Base-by-base conservation (phyloP, 2,329 filamentous ascomycete genomes). In the Penicillium sp. region DNA sequence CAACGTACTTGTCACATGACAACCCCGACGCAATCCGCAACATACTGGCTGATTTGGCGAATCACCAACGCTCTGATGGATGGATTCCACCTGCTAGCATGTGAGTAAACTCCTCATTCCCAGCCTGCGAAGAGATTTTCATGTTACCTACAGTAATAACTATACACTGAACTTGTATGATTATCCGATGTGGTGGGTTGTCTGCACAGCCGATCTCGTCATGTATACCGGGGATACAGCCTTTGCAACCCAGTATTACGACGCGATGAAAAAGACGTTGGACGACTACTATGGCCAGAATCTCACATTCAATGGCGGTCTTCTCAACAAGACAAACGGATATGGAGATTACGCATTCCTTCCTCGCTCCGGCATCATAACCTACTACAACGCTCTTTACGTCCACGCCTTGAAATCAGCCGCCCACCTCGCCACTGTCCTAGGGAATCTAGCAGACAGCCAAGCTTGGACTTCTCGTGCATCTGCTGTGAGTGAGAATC, bases 11-110 rank as follows among this genome's bases (percentile, higher is more conserved):
- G 13, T 80, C 75, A 5, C 81, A 82, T 53, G 63, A 79, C 60
- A 68, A 74, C 33, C 60, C 73, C 1, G 68, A 74, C 13, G 75
- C 79, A 0, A 71, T 75, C 8, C 62, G 72, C 2, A 82, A 83
- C 57, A 78, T 83, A 5, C 68, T 84, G 29, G 79, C 77, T 9
- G 81, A 84, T 62, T 64, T 84, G 33, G 79, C 76, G 0, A 67
- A 73, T 41, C 80, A 83, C 61, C 81, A 84, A 64, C 68, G 80
- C 21, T 68, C 54, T 3, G 81, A 83, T 60, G 81, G 81, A 3
- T 84, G 80, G 80, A 81, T 84, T 47, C 81, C 81, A 6, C 81
- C 81, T 13, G 72, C 81, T 8, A 82, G 79, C 68, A 84, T 83
- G 24, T 26, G 24, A 26, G 55, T 57, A 19, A 51, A 13, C 2